Evolutionary conservation across 2,329 filamentous ascomycete genomes (phyloP).

Genomic region (Ophiognomonia clavigignenti-juglandacearum): DNA sequence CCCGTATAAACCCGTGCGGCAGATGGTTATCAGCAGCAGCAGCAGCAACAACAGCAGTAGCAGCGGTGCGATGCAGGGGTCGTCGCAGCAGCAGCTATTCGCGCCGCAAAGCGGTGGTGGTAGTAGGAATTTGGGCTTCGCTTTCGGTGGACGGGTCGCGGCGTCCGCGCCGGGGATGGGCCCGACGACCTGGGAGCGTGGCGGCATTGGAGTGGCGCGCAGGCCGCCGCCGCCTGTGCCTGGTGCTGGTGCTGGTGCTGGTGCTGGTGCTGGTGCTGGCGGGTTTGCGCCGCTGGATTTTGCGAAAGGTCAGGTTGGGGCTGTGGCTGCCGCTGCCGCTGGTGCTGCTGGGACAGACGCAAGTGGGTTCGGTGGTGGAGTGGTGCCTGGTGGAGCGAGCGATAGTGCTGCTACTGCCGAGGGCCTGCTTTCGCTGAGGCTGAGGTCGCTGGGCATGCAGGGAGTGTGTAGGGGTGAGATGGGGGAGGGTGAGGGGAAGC

Average conservation of each 20-base stretch:
- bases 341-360: neutral
- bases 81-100: too few relatives aligned
- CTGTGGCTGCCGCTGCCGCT: conserved; percentile 18
- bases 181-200: conserved; percentile 1
- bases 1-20: conserved; percentile 67
- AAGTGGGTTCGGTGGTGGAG: too few relatives aligned
- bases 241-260: neutral
- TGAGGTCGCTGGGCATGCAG: conserved; percentile 57
- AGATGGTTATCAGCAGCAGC: conserved; percentile 34
- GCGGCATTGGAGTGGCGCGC: conserved; percentile 4
- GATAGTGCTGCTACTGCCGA: conserved; percentile 45
- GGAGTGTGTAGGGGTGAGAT: neutral
- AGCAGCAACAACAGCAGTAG: conserved; percentile 6
- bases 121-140: conserved; percentile 51
- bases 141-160: conserved; percentile 21
- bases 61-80: conserved; percentile 31
- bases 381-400: conserved; percentile 46
- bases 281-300: conserved; percentile 22
- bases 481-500: neutral
- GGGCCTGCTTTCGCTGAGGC: conserved; percentile 63
- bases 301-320: conserved; percentile 24
- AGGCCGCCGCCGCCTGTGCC: too few relatives aligned
- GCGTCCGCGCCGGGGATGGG: conserved; percentile 7
- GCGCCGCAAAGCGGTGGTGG: conserved; percentile 28
- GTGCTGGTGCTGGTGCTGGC: neutral